Evolutionary conservation across 352 stramenopile genomes (phyloP), one percentile per base, ranked within the genome.

Genomic region (Blastocystis sp.): DNA sequence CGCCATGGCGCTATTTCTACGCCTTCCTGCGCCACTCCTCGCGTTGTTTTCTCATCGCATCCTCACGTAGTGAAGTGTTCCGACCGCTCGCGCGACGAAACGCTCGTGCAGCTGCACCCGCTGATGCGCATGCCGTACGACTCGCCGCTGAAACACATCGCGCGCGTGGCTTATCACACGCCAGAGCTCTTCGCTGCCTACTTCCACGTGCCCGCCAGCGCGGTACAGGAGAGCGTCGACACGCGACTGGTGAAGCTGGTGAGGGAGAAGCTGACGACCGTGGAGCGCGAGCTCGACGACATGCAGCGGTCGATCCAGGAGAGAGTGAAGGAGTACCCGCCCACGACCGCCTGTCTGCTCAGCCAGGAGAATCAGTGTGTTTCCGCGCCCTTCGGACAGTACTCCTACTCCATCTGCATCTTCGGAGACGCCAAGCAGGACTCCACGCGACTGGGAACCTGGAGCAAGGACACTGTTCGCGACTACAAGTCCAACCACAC

Each of bases 401-500:
- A 78, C 24, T 38, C 49, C 9, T 78, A 78, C 49, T 78, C 67
- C 8, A 57, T 78, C 34, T 78, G 67, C 49, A 61, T 78, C 32
- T n/a, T 54, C 8, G 67, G 67, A 38, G 67, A 78, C 16, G 67
- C 67, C 4, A 78, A 78, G 32, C 67, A 78, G 67, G 67, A 59
- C 29, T 34, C 18, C n/a, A 44, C 53, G 27, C 24, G 36, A 16
- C 32, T 78, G 42, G 67, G 67, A 0, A 48, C 38, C 14, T 78
- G 67, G 67, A 48, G 42, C 27, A 44, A 59, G 36, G 67, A 78
- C 18, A n/a, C 21, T 0, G n/a, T 18, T 11, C 7, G 18, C 18
- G 42, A 78, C 32, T 78, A 63, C 57, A n/a, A 7, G n/a, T 34
- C 27, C 16, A 78, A 78, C 34, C 24, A 14, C 8, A 78, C 67